Base-by-base conservation (phyloP, 1,139 yeast genomes). In the Lodderomyces jiufengensis region DNA sequence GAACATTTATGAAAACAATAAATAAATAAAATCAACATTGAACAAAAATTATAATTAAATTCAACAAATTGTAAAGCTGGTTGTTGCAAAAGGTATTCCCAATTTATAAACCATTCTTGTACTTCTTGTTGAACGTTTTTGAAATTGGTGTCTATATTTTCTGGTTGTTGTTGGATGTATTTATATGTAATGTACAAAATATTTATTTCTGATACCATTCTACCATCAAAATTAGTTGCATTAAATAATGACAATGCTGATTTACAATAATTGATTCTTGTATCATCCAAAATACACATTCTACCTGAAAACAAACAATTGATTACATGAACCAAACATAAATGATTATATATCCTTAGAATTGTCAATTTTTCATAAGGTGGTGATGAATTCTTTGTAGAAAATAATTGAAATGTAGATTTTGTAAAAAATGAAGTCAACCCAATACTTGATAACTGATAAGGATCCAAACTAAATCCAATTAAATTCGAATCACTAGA, bases 201-300 rank as follows among this genome's bases (percentile, higher is more conserved):
- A 13, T 80, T 76, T 36, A 84, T 80, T 55, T 85, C 95, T 37
- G 90, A 83, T 11, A 84, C 83, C 80, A 85, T 84, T 42, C 95
- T 61, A 10, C 88, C 90, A 52, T 85, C 95, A 52, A 85, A 85
- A 49, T 83, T 83, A 3, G 92, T 83, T 0, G 92, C 79, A 31
- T 76, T 68, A 2, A 80, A 70, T 27, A 82, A 61, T 27, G 80
- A 78, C 32, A 82, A 61, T 1, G 83, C 74, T 7, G 82, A 70
- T 15, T 78, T 70, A 41, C 88, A 80, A 46, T 78, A 73, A 43
- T 76, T 78, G 34, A 84, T 57, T 40, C 90, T 62, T 25, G 73
- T 66, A 43, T 77, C 82, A 52, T 84, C 92, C 7, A 84, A 59
- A n/a, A 83, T 66, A 48, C 90, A 80, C 73, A 79, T 79, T 46